phyloP scores from a whole-genome alignment of 2,329 filamentous ascomycete species.

The Microdochium bolleyi region DNA sequence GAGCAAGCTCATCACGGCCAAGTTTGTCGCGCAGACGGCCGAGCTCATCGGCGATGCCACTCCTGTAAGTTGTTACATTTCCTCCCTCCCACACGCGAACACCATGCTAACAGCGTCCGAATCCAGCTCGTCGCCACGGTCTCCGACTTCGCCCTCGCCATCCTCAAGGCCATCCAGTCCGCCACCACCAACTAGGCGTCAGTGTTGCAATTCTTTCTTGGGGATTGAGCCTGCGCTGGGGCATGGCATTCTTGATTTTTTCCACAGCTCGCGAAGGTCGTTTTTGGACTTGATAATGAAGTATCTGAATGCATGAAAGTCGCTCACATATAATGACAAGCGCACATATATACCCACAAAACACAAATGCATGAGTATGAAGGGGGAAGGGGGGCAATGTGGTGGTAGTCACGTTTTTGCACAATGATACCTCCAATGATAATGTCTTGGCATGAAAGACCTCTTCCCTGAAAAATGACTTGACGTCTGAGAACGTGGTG shows the following conservation, averaged over 20 bases:
- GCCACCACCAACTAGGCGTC: not conserved
- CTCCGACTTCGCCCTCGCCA: conserved; percentile 21
- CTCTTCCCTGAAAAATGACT: not conserved
- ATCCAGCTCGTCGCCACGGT: conserved; percentile 22
- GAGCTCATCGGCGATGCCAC: conserved; percentile 34
- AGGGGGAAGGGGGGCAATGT: too few species aligned
- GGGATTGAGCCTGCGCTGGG: not conserved
- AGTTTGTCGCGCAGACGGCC: conserved; percentile 31
- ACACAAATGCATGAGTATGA: too few species aligned
- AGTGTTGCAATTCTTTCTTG: not conserved
- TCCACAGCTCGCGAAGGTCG: too few species aligned
- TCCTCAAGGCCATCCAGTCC: conserved; percentile 12
- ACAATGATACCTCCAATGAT: not conserved
- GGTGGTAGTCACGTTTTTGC: not conserved
- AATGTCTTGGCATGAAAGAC: not conserved
- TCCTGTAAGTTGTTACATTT: conserved; percentile 22
- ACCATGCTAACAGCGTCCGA: not conserved
- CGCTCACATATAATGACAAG: too few species aligned
- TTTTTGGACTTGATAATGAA: too few species aligned
- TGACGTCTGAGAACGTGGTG: not conserved
- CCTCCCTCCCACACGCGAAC: not conserved
- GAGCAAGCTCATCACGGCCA: conserved; percentile 24
- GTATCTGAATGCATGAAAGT: too few species aligned
- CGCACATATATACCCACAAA: too few species aligned
- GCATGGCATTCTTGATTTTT: too few species aligned